Evolutionary conservation across 2,329 filamentous ascomycete genomes (phyloP).

Genomic region (Scedosporium apiospermum): DNA sequence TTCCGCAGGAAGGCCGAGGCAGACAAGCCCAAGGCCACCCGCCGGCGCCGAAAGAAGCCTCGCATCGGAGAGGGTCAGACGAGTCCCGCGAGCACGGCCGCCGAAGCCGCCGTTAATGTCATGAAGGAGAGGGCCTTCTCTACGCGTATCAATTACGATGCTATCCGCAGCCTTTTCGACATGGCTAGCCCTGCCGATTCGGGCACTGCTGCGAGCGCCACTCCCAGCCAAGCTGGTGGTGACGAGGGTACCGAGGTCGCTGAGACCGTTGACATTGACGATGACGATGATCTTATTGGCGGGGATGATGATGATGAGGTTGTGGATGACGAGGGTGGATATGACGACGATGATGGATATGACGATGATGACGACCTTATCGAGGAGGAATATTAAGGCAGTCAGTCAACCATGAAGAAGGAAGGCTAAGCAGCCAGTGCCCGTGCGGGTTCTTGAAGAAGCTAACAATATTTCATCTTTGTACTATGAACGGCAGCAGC

Average conservation of each 20-base stretch:
- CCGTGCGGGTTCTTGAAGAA: not conserved
- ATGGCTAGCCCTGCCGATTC: constrained; percentile 16
- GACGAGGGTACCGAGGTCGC: constrained; percentile 20
- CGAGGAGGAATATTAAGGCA: not conserved
- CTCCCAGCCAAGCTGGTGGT: constrained; percentile 18
- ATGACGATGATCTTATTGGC: constrained; percentile 25
- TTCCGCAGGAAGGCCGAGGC: constrained; percentile 61
- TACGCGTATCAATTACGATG: constrained; percentile 67
- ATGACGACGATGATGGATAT: constrained; percentile 23
- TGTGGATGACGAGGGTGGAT: constrained; percentile 23
- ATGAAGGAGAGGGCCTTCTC: constrained; percentile 60
- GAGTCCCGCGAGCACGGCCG: constrained; percentile 56
- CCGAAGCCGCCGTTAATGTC: constrained; percentile 59
- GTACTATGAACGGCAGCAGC: not conserved
- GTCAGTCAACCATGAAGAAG: not conserved
- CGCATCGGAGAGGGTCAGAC: constrained; percentile 56
- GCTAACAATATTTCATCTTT: not conserved
- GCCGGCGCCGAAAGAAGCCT: constrained; percentile 44
- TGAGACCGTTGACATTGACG: constrained; percentile 25
- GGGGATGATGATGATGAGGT: constrained; percentile 25
- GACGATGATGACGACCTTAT: not conserved
- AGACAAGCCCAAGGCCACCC: constrained; percentile 45
- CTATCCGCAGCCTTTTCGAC: constrained; percentile 49
- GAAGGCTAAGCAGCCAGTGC: not conserved
- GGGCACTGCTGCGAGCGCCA: constrained; percentile 36